Base-by-base conservation (phyloP, 345 rosid species). In the Laguncularia racemosa region DNA sequence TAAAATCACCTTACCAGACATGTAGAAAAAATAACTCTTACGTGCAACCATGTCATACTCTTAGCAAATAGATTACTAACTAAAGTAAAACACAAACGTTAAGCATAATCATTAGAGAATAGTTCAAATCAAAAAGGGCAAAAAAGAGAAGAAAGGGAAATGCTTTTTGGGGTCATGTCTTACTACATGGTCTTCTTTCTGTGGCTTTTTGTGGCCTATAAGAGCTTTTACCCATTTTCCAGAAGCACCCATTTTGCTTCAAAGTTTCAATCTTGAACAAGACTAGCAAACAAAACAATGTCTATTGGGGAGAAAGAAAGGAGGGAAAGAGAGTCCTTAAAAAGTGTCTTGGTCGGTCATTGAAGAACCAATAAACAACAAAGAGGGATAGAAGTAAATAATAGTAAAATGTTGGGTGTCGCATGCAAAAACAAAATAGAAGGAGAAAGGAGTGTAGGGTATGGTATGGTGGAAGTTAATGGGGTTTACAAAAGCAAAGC, bases 171-270 rank as follows among this genome's bases (percentile, higher is more conserved):
- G 59, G n/a, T 18, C 50, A 54, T 14, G 15, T 46, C 3, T 52
- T 59, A 84, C 75, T 59, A 88, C 98, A 40, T 17, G 58, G 53
- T 84, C 84, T 13, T 82, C 84, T 14, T 84, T 85, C 57, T 81
- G 91, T 2, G 76, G 53, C 71, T 84, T 92, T 60, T 78, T 89
- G 20, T 81, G 78, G 58, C 91, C 87, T 10, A 84, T 80, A 46
- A 92, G 75, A 16, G 93, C 79, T 65, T 84, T 89, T 7, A 92
- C 84, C 98, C 98, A 92, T 69, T 83, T 92, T 26, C 95, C 96
- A 50, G 98, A 83, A 65, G 89, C 97, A 77, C 98, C 97, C 98
- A 92, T 92, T 38, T 18, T 18, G 56, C 20, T 20, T 17, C 16
- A 18, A 64, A 20, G 20, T 51, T 21, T 10, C 19, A 16, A 53